Evolutionary conservation across 352 stramenopile genomes (phyloP).

Genomic region (Pythium scleroteichum): DNA sequence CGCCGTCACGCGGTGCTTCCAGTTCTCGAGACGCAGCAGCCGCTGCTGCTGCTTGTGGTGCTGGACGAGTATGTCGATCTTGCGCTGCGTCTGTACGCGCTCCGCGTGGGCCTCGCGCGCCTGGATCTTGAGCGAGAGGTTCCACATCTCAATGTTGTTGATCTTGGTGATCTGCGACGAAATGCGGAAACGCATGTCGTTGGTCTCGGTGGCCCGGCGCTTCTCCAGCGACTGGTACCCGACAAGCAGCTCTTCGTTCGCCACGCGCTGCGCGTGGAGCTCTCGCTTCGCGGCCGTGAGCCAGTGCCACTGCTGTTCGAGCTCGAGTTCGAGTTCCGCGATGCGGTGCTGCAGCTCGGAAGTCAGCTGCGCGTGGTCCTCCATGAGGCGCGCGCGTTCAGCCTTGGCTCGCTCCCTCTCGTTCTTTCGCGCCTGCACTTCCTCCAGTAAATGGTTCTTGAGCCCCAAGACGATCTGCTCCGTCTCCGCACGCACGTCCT

Average conservation of each 20-base stretch:
- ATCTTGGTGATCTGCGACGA: conserved; percentile 65
- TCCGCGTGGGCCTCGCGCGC: conserved; percentile 58
- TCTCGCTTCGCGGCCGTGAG: conserved; percentile 68
- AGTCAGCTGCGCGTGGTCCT: conserved; percentile 40
- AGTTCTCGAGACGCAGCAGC: conserved; percentile 61
- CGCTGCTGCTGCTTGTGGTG: conserved; percentile 73
- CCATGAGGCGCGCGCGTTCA: conserved; percentile 48
- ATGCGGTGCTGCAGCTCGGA: conserved; percentile 44
- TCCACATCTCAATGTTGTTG: conserved; percentile 83
- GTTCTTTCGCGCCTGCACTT: conserved; percentile 30
- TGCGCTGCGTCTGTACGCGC: conserved; percentile 46
- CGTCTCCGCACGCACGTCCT: conserved; percentile 48
- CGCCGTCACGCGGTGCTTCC: conserved; percentile 65
- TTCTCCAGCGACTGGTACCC: conserved; percentile 69
- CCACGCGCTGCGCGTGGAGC: conserved; percentile 59
- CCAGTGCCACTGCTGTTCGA: conserved; percentile 64
- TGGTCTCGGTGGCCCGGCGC: conserved; percentile 66
- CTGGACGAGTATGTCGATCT: conserved; percentile 39
- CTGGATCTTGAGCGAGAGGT: conserved; percentile 70
- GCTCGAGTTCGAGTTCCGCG: conserved; percentile 30
- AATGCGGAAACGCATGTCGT: conserved; percentile 81
- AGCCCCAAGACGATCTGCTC: conserved; percentile 45
- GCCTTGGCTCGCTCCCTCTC: conserved; percentile 34
- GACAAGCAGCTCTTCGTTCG: conserved; percentile 69
- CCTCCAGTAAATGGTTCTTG: conserved; percentile 35